Base-by-base conservation (phyloP, 208 protist genomes). In the Wallacemonas sp. region DNA sequence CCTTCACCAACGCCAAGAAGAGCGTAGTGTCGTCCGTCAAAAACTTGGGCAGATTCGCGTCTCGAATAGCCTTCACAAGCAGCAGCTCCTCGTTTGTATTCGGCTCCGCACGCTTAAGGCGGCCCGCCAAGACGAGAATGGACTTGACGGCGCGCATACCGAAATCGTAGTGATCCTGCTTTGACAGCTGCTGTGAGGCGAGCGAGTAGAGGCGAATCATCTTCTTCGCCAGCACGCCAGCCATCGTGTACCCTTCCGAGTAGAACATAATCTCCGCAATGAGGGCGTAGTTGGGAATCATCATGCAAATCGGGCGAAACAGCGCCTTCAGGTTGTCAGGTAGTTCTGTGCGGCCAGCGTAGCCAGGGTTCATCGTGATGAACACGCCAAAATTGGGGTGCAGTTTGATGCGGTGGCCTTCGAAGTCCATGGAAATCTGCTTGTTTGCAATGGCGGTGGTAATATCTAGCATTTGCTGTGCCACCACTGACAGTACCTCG, bases 291-390 rank as follows among this genome's bases (percentile, higher is more conserved):
- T 99, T 97, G 22, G 97, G 97, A 58, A 98, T 97, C 84, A 98
- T 97, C 92, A 99, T 98, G 68, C 96, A 96, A 31, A 98, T 95
- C 5, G 97, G 97, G 12, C 97, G 89, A 76, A 98, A 98, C 17
- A 98, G 70, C 11, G 91, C 91, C 82, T 98, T 98, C 5, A 99
- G 64, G 75, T 99, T 99, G 77, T 99, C 98, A 1, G 97, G 97
- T 49, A 99, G 84, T 72, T 98, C 96, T 9, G 93, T 97, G 61
- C 98, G 88, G 1, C 98, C 98, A 41, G 97, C 95, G 80, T 99
- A 99, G 47, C 97, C 97, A 24, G 97, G 97, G 70, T 99, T 99
- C 97, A 99, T 99, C 31, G 97, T 99, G 75, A 99, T 97, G 78
- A 97, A 98, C 19, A 98, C 93, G 68, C 95, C 94, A 71, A 97